phyloP scores from a whole-genome alignment of 78 protist genomes.

The Planoprotostelium fungivorum region DNA sequence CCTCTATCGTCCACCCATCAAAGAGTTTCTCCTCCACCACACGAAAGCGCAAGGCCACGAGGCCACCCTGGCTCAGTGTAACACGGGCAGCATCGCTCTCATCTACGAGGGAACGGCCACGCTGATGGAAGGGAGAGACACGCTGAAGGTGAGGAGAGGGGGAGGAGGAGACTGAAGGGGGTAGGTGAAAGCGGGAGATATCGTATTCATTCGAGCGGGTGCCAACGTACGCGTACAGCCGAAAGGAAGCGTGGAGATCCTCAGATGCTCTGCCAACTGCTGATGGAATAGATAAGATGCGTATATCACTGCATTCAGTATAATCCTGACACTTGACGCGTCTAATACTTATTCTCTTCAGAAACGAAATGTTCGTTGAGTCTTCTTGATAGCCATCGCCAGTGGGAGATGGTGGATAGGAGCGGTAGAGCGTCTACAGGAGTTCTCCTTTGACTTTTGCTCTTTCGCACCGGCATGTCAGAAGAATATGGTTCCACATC shows the following conservation, averaged over 20 bases:
- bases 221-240: background rate
- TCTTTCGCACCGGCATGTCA: too few species aligned
- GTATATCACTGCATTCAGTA: too few species aligned
- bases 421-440: too few species aligned
- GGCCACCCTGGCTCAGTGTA: background rate
- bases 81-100: background rate
- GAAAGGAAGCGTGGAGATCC: background rate
- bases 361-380: too few species aligned
- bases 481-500: too few species aligned
- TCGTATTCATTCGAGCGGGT: background rate
- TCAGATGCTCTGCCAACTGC: background rate
- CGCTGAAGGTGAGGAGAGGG: background rate
- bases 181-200: background rate
- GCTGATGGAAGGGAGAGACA: background rate
- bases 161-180: background rate
- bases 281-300: background rate
- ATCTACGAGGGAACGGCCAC: background rate
- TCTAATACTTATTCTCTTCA: too few species aligned
- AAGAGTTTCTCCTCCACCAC: background rate
- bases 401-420: too few species aligned
- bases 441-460: too few species aligned
- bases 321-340: too few species aligned
- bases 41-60: background rate
- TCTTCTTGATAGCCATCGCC: too few species aligned
- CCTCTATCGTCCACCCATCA: background rate